Percentiles rank a stretch among this genome's conserved stretches.
Conservation (phyloP, 139 green algal genomes). For the Micractinium sp. region DNA sequence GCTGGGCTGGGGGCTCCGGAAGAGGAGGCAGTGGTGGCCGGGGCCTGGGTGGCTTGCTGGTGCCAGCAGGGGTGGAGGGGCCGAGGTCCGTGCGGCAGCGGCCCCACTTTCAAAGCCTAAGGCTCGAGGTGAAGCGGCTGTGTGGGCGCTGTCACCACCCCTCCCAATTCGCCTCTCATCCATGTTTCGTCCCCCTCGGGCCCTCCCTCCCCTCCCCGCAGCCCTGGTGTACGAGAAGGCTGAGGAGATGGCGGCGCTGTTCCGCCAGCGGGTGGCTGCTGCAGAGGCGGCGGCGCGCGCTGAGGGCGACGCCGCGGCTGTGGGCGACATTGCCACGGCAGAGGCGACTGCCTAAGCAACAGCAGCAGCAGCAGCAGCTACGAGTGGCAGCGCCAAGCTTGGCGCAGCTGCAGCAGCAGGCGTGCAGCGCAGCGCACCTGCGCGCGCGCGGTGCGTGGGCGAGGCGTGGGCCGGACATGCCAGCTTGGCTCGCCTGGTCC, state of each 20-base stretch:
- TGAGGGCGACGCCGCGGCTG: background rate
- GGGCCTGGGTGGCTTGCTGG: too few relatives aligned
- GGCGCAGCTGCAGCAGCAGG: background rate
- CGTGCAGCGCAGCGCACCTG: background rate
- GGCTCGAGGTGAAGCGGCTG: too few relatives aligned
- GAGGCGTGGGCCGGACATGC: background rate
- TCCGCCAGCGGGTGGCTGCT: constrained; percentile 54
- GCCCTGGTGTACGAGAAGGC: constrained; percentile 93
- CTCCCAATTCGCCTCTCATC: background rate
- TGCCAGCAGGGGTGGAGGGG: too few relatives aligned
- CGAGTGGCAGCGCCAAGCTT: background rate
- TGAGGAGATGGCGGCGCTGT: constrained; percentile 93
- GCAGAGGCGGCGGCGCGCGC: constrained; percentile 23
- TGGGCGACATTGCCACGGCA: constrained; percentile 7
- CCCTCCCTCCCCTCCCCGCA: background rate
- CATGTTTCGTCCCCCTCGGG: background rate
- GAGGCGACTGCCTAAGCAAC: background rate
- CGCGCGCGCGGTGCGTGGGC: background rate
- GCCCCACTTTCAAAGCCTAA: too few relatives aligned
- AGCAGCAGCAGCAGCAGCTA: background rate
- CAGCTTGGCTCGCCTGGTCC: background rate
- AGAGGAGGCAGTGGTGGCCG: too few relatives aligned
- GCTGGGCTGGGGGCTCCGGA: too few relatives aligned
- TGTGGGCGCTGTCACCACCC: background rate
- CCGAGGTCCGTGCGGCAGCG: too few relatives aligned